Evolutionary conservation across 169 alveolate species (phyloP).

Genomic region (Cryptosporidium meleagridis): DNA sequence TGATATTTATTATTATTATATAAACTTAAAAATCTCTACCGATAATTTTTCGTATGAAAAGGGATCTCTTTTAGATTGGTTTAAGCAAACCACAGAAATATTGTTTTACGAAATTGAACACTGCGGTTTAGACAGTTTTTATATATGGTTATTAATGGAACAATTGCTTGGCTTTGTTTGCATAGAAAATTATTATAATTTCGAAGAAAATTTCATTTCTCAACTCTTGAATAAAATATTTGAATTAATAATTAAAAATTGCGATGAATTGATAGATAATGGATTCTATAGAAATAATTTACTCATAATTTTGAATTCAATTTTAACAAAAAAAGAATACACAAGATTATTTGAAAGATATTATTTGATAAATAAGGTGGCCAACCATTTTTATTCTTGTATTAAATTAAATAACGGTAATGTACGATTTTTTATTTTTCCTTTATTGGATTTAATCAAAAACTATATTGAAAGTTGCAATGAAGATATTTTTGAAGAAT

Average conservation of each 20-base stretch:
- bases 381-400: not conserved
- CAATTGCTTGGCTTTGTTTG: not conserved
- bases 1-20: not conserved
- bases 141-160: constrained; percentile 40
- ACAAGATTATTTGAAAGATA: not conserved
- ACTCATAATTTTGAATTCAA: constrained; percentile 19
- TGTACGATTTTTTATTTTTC: constrained; percentile 44
- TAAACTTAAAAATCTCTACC: not conserved
- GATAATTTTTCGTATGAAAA: not conserved
- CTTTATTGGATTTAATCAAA: constrained; percentile 22
- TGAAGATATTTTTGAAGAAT: not conserved
- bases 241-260: constrained; percentile 9
- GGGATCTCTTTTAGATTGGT: not conserved
- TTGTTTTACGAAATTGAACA: constrained; percentile 25
- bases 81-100: not conserved
- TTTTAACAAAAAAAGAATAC: constrained; percentile 20
- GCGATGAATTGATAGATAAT: constrained; percentile 19
- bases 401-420: not conserved
- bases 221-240: not conserved
- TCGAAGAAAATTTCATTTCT: not conserved
- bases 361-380: not conserved
- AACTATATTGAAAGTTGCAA: not conserved
- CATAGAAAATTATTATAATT: not conserved
- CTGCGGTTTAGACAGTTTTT: constrained; percentile 7
- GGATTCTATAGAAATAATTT: constrained; percentile 25